Evolutionary conservation across 2,329 filamentous ascomycete species (phyloP).

Genomic region (Venturia carpophila): DNA sequence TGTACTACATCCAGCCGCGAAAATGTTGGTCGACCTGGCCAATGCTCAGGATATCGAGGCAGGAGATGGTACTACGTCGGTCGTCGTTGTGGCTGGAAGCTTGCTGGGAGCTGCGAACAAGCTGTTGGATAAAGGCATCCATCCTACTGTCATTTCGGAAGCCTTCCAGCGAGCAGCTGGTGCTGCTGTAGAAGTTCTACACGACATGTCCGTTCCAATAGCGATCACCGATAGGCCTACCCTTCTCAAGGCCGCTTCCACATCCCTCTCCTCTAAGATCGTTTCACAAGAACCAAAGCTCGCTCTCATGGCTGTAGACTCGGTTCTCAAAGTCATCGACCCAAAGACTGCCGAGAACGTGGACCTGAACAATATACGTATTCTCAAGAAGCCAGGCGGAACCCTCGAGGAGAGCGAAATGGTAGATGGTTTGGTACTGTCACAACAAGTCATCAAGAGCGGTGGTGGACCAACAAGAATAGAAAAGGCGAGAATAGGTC

Average conservation of each 20-base stretch:
- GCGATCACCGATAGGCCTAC: conserved; percentile 79
- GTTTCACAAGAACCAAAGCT: conserved; percentile 95
- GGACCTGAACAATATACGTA: conserved; percentile 90
- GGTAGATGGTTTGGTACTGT: conserved; percentile 86
- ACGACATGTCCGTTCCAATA: conserved; percentile 94
- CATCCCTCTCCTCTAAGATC: conserved; percentile 95
- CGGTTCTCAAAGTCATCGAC: conserved; percentile 92
- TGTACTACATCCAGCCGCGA: conserved; percentile 98
- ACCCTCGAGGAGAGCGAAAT: conserved; percentile 98
- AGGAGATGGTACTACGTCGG: conserved; percentile 95
- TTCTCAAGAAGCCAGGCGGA: conserved; percentile 94
- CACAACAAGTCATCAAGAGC: conserved; percentile 88
- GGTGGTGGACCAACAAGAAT: conserved; percentile 84
- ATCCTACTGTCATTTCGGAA: conserved; percentile 96
- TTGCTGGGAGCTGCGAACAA: conserved; percentile 88
- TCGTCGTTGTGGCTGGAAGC: conserved; percentile 95
- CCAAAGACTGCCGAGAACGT: conserved; percentile 93
- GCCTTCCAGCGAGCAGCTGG: conserved; percentile 91
- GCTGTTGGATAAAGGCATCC: conserved; percentile 82
- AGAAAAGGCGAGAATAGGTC: conserved; percentile 93
- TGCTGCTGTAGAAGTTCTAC: conserved; percentile 79
- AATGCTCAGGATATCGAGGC: conserved; percentile 97
- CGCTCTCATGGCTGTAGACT: conserved; percentile 96
- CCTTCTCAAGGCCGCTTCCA: conserved; percentile 92
- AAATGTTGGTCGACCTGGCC: conserved; percentile 97